Conservation (phyloP, 345 rosid genomes). For the Acer negundo region DNA sequence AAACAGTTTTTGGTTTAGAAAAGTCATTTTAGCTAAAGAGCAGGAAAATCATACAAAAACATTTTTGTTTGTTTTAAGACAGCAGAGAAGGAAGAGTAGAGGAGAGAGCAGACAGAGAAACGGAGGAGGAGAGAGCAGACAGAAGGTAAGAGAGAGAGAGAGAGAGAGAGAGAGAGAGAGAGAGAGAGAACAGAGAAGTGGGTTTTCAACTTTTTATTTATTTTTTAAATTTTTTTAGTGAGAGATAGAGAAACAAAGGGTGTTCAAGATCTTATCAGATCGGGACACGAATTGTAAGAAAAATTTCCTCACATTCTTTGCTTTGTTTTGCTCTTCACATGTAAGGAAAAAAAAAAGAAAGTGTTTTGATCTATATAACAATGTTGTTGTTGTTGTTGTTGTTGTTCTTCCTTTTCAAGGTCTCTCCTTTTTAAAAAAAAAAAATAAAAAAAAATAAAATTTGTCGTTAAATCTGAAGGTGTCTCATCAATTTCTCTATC, state of each 20-base stretch:
- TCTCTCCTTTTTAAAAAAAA: neutral
- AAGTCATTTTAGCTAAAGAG: slow-evolving; percentile 29
- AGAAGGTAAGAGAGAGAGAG: slow-evolving; percentile 14
- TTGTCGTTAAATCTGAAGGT: no score
- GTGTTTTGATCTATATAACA: slow-evolving; percentile 33
- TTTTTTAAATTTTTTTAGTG: neutral
- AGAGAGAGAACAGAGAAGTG: neutral
- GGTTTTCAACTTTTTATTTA: neutral
- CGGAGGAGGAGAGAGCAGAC: neutral
- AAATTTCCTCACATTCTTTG: slow-evolving; percentile 25
- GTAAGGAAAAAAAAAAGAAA: slow-evolving; percentile 7
- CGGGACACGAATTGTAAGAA: slow-evolving; percentile 40
- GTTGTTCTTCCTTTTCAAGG: neutral
- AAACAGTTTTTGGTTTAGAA: slow-evolving; percentile 14
- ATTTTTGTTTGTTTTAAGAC: slow-evolving; percentile 26
- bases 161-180: slow-evolving; percentile 24
- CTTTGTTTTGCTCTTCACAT: neutral
- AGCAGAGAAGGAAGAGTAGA: slow-evolving; percentile 22
- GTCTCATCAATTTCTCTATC: neutral
- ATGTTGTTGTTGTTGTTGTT: slow-evolving; percentile 12
- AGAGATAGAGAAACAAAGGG: slow-evolving; percentile 27
- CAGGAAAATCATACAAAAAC: slow-evolving; percentile 25
- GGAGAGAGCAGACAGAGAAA: neutral
- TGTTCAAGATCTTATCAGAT: slow-evolving; percentile 54
- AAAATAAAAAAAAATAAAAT: no score